Percentiles rank a stretch among this genome's conserved stretches.
Conservation (phyloP, 2,329 filamentous ascomycete species). For the Hypoxylon sp. region DNA sequence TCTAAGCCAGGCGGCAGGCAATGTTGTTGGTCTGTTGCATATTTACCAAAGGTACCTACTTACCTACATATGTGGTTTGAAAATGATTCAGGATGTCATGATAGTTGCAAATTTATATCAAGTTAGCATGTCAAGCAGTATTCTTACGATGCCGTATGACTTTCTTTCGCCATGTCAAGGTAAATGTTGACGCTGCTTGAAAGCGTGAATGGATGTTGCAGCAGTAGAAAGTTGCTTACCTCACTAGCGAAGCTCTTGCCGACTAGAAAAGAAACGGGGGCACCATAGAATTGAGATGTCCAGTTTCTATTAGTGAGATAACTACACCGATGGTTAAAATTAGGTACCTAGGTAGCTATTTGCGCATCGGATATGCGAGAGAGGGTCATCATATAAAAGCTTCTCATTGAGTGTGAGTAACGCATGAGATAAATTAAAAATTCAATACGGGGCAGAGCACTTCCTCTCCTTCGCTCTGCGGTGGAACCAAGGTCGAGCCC, state of each 20-base stretch:
- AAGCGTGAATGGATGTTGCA: neutral
- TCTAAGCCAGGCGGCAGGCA: neutral
- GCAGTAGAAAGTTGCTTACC: neutral
- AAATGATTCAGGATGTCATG: constrained; percentile 13
- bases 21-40: constrained; percentile 6
- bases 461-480: constrained; percentile 38
- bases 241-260: neutral
- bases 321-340: neutral
- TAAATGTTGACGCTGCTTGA: neutral
- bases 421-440: neutral
- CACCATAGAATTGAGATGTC: no score
- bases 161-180: no score
- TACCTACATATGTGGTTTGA: neutral
- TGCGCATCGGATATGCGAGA: neutral
- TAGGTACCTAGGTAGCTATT: no score
- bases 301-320: neutral
- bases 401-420: neutral
- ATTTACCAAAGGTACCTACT: neutral
- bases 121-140: neutral
- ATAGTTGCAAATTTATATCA: constrained; percentile 12
- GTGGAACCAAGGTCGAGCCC: constrained; percentile 45
- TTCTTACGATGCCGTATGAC: neutral
- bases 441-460: constrained; percentile 21
- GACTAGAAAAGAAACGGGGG: no score
- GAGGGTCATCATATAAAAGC: neutral